Base-by-base conservation (phyloP, 495 filamentous ascomycete species). In the Aspergillus ellipticus region DNA sequence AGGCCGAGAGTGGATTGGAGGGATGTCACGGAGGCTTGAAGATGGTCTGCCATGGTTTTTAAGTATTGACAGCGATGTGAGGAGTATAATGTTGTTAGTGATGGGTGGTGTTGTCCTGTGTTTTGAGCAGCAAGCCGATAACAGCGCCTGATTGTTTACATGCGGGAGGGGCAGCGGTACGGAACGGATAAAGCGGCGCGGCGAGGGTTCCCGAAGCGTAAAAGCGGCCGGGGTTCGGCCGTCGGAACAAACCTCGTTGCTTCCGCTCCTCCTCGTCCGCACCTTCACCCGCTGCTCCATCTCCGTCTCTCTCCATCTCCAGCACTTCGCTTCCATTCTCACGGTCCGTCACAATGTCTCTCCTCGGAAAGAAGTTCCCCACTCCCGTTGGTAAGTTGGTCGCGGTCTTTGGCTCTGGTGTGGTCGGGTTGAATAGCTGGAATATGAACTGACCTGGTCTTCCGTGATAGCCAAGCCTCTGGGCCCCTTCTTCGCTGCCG, bases 321-420 rank as follows among this genome's bases (percentile, higher is more conserved):
- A 58, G 56, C 56, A 53, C 59, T 59, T 51, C 55, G 31, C 51
- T 55, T 54, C 42, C 16, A 57, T 43, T 37, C 33, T 35, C 49
- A 51, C 60, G 16, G 55, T 55, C 60, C 61, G 66, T 65, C 78
- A 86, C 68, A 58, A 91, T 92, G 89, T 81, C 84, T 77, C 78
- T 89, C 74, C 81, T 96, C 71, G 85, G 85, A 68, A 96, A 95
- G 85, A 96, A 96, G 82, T 97, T 92, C 80, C 89, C 88, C 64
- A 82, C 85, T 61, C 88, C 89, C 43, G 72, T 96, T 65, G 81
- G 93, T 96, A 87, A 59, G 92, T 86, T 65, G 62, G 70, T 66
- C 68, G 50, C 47, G 37, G 48, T 45, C 57, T 24, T 47, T 21
- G 39, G 47, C 64, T 24, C 41, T 20, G n/a, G n/a, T 42, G 9